Evolutionary conservation across 1,139 yeast species (phyloP).

Genomic region (Candida tropicalis): DNA sequence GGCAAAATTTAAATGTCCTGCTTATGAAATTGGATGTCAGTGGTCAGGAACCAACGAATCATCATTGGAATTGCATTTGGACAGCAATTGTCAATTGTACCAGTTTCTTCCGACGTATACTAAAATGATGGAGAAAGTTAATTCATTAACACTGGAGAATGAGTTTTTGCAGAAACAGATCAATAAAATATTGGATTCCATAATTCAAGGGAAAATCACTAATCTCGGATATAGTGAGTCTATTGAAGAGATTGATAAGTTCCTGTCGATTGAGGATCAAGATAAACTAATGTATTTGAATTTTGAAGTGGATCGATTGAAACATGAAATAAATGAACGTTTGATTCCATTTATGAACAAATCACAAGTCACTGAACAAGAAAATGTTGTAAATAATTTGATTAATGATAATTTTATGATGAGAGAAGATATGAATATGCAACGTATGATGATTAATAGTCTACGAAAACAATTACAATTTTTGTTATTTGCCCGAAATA

Average conservation of each 20-base stretch:
- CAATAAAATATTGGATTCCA: conserved; percentile 48
- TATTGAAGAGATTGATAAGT: conserved; percentile 45
- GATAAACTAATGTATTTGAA: conserved; percentile 37
- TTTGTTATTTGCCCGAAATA: conserved; percentile 40
- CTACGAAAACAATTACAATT: conserved; percentile 56
- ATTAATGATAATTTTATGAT: conserved; percentile 45
- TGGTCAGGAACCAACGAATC: conserved; percentile 45
- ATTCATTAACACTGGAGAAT: conserved; percentile 27
- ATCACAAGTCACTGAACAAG: conserved; percentile 35
- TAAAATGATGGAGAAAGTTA: conserved; percentile 23
- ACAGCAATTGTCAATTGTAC: conserved; percentile 36
- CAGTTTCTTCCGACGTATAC: conserved; percentile 34
- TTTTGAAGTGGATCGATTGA: conserved; percentile 44
- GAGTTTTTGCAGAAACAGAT: conserved; percentile 44
- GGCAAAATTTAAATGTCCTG: conserved; percentile 42
- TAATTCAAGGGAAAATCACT: conserved; percentile 53
- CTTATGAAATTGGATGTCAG: conserved; percentile 42
- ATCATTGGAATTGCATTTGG: conserved; percentile 41
- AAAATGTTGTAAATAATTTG: conserved; percentile 39
- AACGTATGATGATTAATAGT: conserved; percentile 47
- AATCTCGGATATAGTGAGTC: conserved; percentile 53
- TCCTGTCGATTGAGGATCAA: conserved; percentile 25
- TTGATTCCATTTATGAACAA: conserved; percentile 41
- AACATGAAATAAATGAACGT: conserved; percentile 45
- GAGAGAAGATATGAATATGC: conserved; percentile 52